Evolutionary conservation across 2,329 filamentous ascomycete genomes (phyloP), one percentile per base, ranked within the genome.

Genomic region (Talaromyces sp.): DNA sequence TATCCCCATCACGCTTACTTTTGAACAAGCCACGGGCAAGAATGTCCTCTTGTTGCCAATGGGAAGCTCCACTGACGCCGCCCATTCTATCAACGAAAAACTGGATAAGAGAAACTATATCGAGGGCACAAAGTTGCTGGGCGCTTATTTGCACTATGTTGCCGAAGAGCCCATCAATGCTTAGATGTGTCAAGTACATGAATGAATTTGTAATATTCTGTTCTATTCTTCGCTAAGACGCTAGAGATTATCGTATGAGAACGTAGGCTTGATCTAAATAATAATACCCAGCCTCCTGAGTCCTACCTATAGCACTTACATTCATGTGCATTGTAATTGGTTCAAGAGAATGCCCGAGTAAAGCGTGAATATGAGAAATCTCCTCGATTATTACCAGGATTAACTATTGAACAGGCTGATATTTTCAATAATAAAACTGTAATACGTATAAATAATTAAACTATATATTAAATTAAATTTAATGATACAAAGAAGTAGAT

Each of bases 61-160:
- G 95, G 95, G 95, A 53, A 96, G 91, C 82, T 96, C 91, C 51
- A 99, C 94, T 1, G 95, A 98, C 75, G 93, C 91, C 50, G 95
- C 95, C 7, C 95, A 99, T 80, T 96, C 92, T 36, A 96, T 97
- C 79, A 99, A 99, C 76, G 95, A 98, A 86, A 97, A 96, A 85
- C 83, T 99, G 62, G 95, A 99, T 78, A 92, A 90, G 85, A 87
- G 86, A 73, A 99, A 99, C 80, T 99, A 99, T 77, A 96, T 99
- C 72, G 92, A 99, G 82, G 95, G 95, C 56, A 97, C 91, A 70
- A 99, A 99, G 86, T 80, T 99, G 65, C 79, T 99, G 62, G 95
- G 95, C 55, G 91, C 94, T 3, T 99, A 99, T 76, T 80, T 99
- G 73, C 94, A 98, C 80, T 97, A 97, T 70, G 92, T 96, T 67